Evolutionary conservation across 345 rosid species (phyloP).

Genomic region (Erodium maritimum): DNA sequence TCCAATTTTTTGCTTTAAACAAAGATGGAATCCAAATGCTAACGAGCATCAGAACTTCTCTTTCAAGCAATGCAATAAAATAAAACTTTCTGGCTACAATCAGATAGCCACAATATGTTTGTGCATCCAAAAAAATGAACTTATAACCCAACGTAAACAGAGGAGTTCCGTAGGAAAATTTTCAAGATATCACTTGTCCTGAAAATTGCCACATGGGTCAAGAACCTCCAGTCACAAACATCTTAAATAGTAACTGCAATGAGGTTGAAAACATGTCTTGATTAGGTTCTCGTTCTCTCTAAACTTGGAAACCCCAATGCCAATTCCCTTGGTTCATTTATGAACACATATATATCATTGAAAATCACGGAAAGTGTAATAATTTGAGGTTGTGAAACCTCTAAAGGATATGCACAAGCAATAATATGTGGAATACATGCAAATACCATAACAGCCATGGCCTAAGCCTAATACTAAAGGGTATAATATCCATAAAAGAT

Average conservation of each 20-base stretch:
- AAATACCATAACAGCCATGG: slow-evolving; percentile 1
- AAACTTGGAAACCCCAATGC: too few species aligned
- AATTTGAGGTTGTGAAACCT: too few species aligned
- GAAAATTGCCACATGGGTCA: not conserved
- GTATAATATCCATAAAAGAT: too few species aligned
- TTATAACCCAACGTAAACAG: too few species aligned
- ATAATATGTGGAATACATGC: not conserved
- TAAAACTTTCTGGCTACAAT: too few species aligned
- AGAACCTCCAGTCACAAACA: not conserved
- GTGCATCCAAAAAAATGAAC: not conserved
- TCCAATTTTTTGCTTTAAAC: not conserved
- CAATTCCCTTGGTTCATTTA: too few species aligned
- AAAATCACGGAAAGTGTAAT: too few species aligned
- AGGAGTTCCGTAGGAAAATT: too few species aligned
- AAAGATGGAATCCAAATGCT: slow-evolving; percentile 9
- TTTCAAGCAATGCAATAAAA: slow-evolving; percentile 4
- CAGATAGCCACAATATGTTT: not conserved
- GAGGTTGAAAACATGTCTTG: not conserved
- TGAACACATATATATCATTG: too few species aligned
- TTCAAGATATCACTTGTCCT: not conserved
- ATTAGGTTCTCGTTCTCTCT: not conserved
- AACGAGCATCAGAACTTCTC: slow-evolving; percentile 10
- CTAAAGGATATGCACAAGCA: not conserved
- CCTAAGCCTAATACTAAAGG: not conserved
- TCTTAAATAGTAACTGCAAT: not conserved